Evolutionary conservation across 768 basidiomycete species (phyloP).

Genomic region (Lanmaoa rubissima): DNA sequence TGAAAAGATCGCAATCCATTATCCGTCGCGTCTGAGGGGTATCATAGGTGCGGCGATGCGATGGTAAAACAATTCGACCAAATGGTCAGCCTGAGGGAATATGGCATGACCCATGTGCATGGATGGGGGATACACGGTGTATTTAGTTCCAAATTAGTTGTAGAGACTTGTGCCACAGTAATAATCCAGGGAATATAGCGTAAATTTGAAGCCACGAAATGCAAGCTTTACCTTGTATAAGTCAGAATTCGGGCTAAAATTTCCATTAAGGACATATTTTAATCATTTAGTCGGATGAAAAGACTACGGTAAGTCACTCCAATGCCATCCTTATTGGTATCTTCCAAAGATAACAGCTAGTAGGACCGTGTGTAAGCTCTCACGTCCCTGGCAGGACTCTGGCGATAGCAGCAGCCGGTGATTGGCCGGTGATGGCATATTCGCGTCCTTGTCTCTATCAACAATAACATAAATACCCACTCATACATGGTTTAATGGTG

Average conservation of each 20-base stretch:
- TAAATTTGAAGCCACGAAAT: no score
- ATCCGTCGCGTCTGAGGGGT: no score
- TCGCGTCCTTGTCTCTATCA: background rate
- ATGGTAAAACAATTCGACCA: background rate
- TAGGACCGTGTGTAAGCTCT: slow-evolving; percentile 1
- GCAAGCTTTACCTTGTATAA: no score
- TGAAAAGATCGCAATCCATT: background rate
- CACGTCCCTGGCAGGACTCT: background rate
- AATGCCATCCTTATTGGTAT: background rate
- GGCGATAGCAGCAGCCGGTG: background rate
- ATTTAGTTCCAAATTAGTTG: background rate
- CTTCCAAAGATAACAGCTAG: background rate
- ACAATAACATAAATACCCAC: background rate
- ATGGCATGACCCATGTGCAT: background rate
- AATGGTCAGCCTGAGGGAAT: background rate
- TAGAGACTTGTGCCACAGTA: no score
- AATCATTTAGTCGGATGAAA: no score
- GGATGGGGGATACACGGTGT: background rate
- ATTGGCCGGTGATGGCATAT: background rate
- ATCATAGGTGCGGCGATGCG: background rate
- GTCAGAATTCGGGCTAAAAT: no score
- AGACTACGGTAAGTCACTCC: no score
- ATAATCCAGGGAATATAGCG: no score
- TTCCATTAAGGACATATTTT: no score
- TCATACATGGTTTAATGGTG: background rate